Evolutionary conservation across 495 filamentous ascomycete genomes (phyloP).

Genomic region (Annulohypoxylon maeteangense): DNA sequence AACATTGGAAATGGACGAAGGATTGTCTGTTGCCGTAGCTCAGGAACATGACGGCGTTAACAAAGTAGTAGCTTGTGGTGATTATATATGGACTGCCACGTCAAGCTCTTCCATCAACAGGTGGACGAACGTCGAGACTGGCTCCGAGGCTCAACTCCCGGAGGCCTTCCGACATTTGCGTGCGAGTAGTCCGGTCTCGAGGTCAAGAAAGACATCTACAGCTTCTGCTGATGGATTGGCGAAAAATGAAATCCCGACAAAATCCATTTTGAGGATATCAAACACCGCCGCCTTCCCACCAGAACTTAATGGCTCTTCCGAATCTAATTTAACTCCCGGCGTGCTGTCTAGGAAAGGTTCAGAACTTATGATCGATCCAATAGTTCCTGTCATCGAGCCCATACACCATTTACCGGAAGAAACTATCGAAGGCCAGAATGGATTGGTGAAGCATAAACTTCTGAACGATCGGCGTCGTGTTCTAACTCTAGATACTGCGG

Average conservation of each 20-base stretch:
- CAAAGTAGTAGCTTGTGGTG: slow-evolving; percentile 82
- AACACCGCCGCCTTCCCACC: slow-evolving; percentile 80
- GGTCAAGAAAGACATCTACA: slow-evolving; percentile 46
- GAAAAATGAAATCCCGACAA: slow-evolving; percentile 77
- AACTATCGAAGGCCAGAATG: slow-evolving; percentile 94
- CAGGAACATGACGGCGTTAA: slow-evolving; percentile 91
- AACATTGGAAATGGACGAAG: slow-evolving; percentile 79
- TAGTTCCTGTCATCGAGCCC: slow-evolving; percentile 67
- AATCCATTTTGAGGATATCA: slow-evolving; percentile 80
- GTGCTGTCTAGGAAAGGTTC: slow-evolving; percentile 66
- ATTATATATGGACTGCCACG: slow-evolving; percentile 93
- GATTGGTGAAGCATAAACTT: slow-evolving; percentile 90
- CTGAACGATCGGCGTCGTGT: slow-evolving; percentile 91
- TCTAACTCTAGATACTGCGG: slow-evolving; percentile 91
- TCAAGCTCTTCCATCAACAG: slow-evolving; percentile 94
- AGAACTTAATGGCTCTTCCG: slow-evolving; percentile 46
- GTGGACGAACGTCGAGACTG: slow-evolving; percentile 88
- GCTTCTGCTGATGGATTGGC: slow-evolving; percentile 48
- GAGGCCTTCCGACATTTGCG: slow-evolving; percentile 67
- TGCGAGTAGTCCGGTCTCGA: slow-evolving; percentile 58
- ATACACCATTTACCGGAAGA: slow-evolving; percentile 81
- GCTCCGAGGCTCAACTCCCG: slow-evolving; percentile 61
- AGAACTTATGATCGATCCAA: slow-evolving; percentile 69
- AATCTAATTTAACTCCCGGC: slow-evolving; percentile 60
- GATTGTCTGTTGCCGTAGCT: slow-evolving; percentile 84